Percentiles rank a stretch among this genome's conserved stretches.
Evolutionary conservation across 495 filamentous ascomycete genomes (phyloP).

Genomic region (Podospora fimiseda): DNA sequence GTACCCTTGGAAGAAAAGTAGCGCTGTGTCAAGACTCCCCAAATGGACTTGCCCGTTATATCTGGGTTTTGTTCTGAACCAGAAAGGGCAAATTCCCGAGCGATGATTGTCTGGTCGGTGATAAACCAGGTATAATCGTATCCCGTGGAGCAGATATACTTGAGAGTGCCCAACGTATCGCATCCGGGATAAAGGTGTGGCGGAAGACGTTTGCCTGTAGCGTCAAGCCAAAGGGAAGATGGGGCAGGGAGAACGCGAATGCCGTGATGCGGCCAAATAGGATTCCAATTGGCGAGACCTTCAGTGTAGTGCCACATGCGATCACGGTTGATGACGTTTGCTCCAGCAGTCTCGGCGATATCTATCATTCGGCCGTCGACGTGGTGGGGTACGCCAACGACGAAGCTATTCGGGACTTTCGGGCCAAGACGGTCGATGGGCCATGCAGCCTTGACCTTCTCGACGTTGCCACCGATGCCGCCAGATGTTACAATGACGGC

Average conservation of each 20-base stretch:
- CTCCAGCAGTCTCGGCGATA: constrained; percentile 40
- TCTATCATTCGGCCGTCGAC: constrained; percentile 49
- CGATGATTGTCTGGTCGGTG: constrained; percentile 44
- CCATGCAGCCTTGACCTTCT: constrained; percentile 45
- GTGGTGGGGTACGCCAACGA: constrained; percentile 46
- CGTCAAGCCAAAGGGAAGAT: constrained; percentile 49
- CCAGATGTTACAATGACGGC: constrained; percentile 42
- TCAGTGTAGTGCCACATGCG: constrained; percentile 53
- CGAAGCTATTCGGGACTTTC: constrained; percentile 40
- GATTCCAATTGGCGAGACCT: constrained; percentile 46
- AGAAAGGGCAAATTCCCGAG: constrained; percentile 47
- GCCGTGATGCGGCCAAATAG: constrained; percentile 47
- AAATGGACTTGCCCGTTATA: constrained; percentile 44
- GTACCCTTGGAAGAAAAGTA: constrained; percentile 42
- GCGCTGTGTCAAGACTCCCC: constrained; percentile 39
- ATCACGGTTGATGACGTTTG: constrained; percentile 44
- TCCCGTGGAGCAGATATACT: constrained; percentile 46
- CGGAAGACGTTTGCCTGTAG: constrained; percentile 44
- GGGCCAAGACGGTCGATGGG: constrained; percentile 42
- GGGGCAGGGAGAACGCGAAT: constrained; percentile 46
- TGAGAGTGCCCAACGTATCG: constrained; percentile 47
- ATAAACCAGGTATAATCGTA: constrained; percentile 53
- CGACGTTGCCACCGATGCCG: constrained; percentile 46
- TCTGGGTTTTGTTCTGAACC: constrained; percentile 51
- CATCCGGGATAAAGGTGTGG: constrained; percentile 43